Base-by-base conservation (phyloP, 2,329 filamentous ascomycete genomes). In the Sarocladium oryzae region DNA sequence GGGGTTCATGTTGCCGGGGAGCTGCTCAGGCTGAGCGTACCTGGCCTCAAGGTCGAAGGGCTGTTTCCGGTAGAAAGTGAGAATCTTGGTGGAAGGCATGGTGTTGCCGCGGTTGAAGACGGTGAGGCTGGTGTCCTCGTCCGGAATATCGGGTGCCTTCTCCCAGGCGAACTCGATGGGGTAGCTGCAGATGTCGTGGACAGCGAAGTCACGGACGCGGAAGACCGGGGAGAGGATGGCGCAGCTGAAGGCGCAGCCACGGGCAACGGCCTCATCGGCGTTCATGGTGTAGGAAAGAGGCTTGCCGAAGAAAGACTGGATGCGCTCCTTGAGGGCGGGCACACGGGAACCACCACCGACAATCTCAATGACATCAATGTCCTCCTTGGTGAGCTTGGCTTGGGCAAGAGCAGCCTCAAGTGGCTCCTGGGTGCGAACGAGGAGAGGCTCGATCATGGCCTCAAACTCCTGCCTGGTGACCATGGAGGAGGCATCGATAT, bases 81-180 rank as follows among this genome's bases (percentile, higher is more conserved):
- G 84, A 59, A 99, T 97, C 81, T 99, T 99, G 58, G 93, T 99
- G 5, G 92, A 97, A 51, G 93, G 93, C 78, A 99, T 86, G 57
- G 95, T 84, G 66, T 96, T 96, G 69, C 92, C 92, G 71, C 87
- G 90, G 81, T 93, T 95, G 75, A 99, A 99, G 64, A 99, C 93
- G 32, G 89, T 96, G 61, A 99, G 78, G 75, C 85, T 95, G 52
- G 93, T 97, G 69, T 97, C 93, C 78, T 99, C 93, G 62, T 99
- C 93, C 23, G 93, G 93, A 61, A 99, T 99, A 64, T 99, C 93
- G 54, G 90, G 84, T 23, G 92, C 95, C 79, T 97, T 95, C 78
- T 99, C 93, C 93, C 93, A 99, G 50, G 86, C 88, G 71, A 99
- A 99, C 69, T 99, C 92, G 68, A 99, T 95, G 46, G 93, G 93